Base-by-base conservation (phyloP, 1,284 basidiomycete species). In the Cryptococcus sp. region DNA sequence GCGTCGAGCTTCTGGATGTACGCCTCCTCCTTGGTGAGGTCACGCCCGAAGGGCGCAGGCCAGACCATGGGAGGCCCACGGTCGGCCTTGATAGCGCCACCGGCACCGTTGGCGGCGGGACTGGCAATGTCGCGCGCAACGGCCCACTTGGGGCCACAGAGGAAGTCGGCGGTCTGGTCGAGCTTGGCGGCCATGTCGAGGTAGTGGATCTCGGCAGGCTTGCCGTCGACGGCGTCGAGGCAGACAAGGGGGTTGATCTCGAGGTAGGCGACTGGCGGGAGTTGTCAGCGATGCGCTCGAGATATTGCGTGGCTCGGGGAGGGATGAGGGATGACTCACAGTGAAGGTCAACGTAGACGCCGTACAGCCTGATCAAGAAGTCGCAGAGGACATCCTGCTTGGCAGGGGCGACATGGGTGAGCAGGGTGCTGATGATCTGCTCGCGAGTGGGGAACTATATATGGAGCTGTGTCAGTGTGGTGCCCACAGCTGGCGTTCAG, bases 111-210 rank as follows among this genome's bases (percentile, higher is more conserved):
- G 49, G 76, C 70, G 35, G 80, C 68, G 64, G 87, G 85, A 55
- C 89, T 80, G 46, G 86, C 83, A 56, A 90, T 79, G 77, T 98
- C 96, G 71, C 95, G 88, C 53, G 95, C 94, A 68, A 98, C 88
- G 47, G 95, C 91, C 95, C 95, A 98, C 81, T 97, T 98, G 72
- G 92, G 91, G 39, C 96, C 95, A 73, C 92, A 96, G 72, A 98
- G 89, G 77, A 88, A 95, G 81, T 98, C 96, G 57, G 95, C 96
- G 20, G 95, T 98, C 78, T 84, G 79, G 78, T 98, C 96, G 68
- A 98, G 89, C 83, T 98, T 98, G 76, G 95, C 94, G 49, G 95
- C 96, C 94, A 98, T 98, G 79, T 98, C 96, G 68, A 98, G 87
- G 82, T 95, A 98, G 79, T 89, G 87, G 71, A 98, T 93, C 63